Evolutionary conservation across 768 basidiomycete species (phyloP).

Genomic region (Ramaria rubella): DNA sequence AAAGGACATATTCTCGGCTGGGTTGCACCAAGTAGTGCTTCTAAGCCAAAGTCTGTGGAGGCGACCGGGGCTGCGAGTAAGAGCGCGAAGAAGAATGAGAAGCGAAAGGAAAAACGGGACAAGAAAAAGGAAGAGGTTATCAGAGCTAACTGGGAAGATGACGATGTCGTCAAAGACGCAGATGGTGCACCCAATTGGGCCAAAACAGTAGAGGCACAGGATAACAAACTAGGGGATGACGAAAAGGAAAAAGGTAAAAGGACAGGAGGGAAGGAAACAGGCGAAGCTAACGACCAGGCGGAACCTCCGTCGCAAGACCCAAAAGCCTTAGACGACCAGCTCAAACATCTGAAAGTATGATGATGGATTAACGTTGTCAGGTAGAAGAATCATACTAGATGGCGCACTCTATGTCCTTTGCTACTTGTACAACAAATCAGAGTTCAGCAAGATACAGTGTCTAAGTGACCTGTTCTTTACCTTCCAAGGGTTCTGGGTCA

Average conservation of each 20-base stretch:
- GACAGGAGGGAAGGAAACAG: not conserved
- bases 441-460: too few species aligned
- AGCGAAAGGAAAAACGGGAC: constrained; percentile 72
- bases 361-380: not conserved
- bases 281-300: not conserved
- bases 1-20: constrained; percentile 83
- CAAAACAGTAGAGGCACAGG: constrained; percentile 12
- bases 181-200: constrained; percentile 21
- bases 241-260: not conserved
- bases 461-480: not conserved
- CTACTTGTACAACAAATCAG: constrained; percentile 3
- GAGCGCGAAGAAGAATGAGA: constrained; percentile 69
- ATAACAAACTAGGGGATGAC: constrained; percentile 12
- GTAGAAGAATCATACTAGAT: not conserved
- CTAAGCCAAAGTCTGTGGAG: constrained; percentile 23
- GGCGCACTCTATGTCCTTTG: not conserved
- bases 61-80: constrained; percentile 32
- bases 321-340: not conserved
- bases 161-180: constrained; percentile 19
- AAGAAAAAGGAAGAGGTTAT: constrained; percentile 52
- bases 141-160: constrained; percentile 66
- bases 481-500: not conserved
- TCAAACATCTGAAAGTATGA: not conserved
- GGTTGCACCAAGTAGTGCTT: constrained; percentile 49
- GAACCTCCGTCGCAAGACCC: too few species aligned